Percentiles rank a stretch among this genome's conserved stretches.
Evolutionary conservation across 177 flowering plant genomes (phyloP).

Genomic region (Vitis hybrid): DNA sequence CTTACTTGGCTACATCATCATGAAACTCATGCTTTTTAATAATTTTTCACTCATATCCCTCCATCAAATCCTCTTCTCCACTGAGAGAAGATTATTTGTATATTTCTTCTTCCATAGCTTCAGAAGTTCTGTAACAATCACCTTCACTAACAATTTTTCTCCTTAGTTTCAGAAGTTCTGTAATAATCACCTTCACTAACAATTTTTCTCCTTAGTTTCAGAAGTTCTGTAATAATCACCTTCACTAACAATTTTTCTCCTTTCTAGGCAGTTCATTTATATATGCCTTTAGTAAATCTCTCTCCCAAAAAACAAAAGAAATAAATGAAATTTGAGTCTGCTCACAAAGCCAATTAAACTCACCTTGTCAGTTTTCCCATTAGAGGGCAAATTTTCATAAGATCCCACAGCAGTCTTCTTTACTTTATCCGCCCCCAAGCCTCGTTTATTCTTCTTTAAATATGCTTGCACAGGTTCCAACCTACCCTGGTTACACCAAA

Average conservation of each 20-base stretch:
- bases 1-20: too few species aligned
- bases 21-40: too few species aligned
- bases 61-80: too few species aligned
- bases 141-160: background rate
- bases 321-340: background rate
- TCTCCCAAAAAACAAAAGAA: background rate
- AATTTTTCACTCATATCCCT: too few species aligned
- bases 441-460: slow-evolving; percentile 54
- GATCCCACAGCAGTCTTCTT: slow-evolving; percentile 28
- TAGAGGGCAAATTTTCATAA: slow-evolving; percentile 13
- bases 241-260: background rate
- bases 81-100: too few species aligned
- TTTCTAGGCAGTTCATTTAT: background rate
- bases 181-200: too few species aligned
- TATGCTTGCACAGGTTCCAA: slow-evolving; percentile 53
- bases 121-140: background rate
- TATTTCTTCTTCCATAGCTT: background rate
- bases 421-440: slow-evolving; percentile 62
- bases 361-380: slow-evolving; percentile 30
- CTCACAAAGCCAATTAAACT: slow-evolving; percentile 14
- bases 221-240: too few species aligned
- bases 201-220: background rate
- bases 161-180: background rate
- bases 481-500: slow-evolving; percentile 44
- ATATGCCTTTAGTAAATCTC: background rate